Percentiles rank a stretch among this genome's conserved stretches.
Conservation (phyloP, 495 filamentous ascomycete genomes). For the Hapsidospora chrysogenum region DNA sequence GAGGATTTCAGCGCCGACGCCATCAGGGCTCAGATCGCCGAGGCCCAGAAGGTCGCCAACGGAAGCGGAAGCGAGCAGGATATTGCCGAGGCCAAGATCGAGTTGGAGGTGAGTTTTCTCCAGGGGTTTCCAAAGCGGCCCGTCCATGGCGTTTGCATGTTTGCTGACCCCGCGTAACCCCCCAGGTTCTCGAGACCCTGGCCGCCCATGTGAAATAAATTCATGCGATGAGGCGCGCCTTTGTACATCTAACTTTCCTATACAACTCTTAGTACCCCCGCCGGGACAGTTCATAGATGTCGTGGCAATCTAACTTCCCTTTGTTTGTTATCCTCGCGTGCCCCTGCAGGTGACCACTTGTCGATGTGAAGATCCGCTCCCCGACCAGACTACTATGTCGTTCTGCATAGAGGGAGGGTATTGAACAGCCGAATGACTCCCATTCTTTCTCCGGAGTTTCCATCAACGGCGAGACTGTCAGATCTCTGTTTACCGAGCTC, state of each 20-base stretch:
- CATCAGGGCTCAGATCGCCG: constrained; percentile 63
- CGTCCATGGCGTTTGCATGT: background rate
- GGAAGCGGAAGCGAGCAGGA: constrained; percentile 93
- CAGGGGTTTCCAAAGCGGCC: background rate
- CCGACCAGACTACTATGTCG: no score
- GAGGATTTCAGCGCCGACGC: constrained; percentile 91
- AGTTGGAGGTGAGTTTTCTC: constrained; percentile 62
- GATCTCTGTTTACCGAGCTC: no score
- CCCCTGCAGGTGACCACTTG: no score
- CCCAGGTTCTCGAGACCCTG: constrained; percentile 18
- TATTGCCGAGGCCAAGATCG: constrained; percentile 95
- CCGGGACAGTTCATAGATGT: background rate
- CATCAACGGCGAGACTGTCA: no score
- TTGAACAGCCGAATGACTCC: no score
- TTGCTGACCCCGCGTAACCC: no score
- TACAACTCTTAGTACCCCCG: background rate
- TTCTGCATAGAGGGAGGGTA: no score
- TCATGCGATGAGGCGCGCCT: background rate
- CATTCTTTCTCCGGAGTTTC: no score
- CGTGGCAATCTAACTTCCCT: no score
- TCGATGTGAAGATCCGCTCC: no score
- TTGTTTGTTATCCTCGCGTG: no score
- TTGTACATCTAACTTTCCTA: constrained; percentile 7
- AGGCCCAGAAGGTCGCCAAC: constrained; percentile 86
- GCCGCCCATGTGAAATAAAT: constrained; percentile 2